Conservation (phyloP, 306 rosid species). For the Purshia tridentata region DNA sequence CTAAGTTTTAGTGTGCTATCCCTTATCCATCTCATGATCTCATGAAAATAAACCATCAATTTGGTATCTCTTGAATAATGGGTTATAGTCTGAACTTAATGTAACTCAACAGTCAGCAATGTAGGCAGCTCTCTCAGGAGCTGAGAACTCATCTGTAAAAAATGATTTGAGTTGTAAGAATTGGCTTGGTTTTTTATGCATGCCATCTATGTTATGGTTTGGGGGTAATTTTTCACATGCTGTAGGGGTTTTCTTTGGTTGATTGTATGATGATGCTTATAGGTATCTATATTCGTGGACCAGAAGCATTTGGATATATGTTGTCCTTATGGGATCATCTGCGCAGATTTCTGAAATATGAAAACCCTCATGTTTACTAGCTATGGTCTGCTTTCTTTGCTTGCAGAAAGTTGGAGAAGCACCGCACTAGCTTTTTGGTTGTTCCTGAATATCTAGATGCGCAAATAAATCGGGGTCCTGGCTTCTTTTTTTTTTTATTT, state of each 20-base stretch:
- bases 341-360: neutral
- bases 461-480: slow-evolving; percentile 3
- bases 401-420: slow-evolving; percentile 53
- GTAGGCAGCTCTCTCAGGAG: neutral
- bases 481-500: too few relatives aligned
- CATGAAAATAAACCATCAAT: neutral
- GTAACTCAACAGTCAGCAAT: neutral
- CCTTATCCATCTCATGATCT: too few relatives aligned
- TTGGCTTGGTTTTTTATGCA: neutral
- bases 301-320: neutral
- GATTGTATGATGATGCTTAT: neutral
- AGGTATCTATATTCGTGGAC: neutral
- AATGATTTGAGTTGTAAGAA: neutral
- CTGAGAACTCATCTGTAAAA: neutral
- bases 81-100: neutral
- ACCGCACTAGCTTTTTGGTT: slow-evolving; percentile 27
- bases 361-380: neutral
- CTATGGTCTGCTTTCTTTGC: slow-evolving; percentile 16
- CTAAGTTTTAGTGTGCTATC: neutral
- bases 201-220: neutral
- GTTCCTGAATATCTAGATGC: neutral
- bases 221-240: neutral
- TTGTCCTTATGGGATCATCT: neutral
- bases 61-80: neutral
- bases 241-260: neutral